These are phyloP conservation scores for Eucalyptus victrix DNA, from an alignment of 345 rosid species.

Conservation along the genomic window DNA sequence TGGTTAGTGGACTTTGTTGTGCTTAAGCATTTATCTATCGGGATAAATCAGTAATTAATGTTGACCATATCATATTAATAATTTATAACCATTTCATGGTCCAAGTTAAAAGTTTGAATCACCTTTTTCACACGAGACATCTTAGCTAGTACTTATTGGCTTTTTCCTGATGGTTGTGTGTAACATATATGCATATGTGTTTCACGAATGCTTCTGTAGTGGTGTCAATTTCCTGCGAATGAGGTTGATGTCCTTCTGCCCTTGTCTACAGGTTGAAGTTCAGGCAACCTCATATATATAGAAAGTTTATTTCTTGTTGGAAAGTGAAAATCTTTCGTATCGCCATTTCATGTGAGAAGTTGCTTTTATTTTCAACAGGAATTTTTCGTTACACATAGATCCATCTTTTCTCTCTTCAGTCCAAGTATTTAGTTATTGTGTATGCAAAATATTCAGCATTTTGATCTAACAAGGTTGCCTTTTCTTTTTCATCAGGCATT, in stretches of 20 bases:
- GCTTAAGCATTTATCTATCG: neutral
- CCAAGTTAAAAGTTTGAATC: neutral
- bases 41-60: neutral
- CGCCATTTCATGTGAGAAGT: neutral
- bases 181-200: neutral
- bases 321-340: neutral
- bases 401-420: neutral
- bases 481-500: slow-evolving; percentile 35
- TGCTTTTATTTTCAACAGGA: neutral
- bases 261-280: neutral
- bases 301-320: neutral
- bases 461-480: neutral
- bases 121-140: neutral
- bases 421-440: neutral
- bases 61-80: neutral
- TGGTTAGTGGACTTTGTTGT: neutral
- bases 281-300: neutral
- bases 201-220: neutral
- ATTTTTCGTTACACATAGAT: neutral
- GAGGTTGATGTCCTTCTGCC: neutral
- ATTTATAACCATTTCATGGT: neutral
- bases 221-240: neutral
- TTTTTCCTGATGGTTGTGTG: neutral
- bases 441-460: neutral
- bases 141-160: neutral